Evolutionary conservation across 202 grass and related monocot species (phyloP).

Genomic region (Carex sylvatica): DNA sequence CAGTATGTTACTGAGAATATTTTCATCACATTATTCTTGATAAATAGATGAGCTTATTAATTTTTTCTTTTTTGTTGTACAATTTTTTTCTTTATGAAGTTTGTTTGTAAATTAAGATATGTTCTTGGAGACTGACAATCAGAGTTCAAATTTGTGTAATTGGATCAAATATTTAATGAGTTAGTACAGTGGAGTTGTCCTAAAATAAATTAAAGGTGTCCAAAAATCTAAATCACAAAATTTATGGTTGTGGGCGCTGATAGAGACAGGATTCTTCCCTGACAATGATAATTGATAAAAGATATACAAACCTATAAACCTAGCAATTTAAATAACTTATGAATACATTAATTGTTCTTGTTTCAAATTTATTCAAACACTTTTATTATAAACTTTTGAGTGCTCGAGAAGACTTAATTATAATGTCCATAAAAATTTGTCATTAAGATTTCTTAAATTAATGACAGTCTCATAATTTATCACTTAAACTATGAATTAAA

Average conservation of each 20-base stretch:
- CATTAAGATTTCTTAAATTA: background rate
- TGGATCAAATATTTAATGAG: background rate
- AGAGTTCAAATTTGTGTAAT: background rate
- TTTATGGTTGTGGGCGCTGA: background rate
- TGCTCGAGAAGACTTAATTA: too few species aligned
- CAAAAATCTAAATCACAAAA: background rate
- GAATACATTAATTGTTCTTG: background rate
- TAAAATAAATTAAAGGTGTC: background rate
- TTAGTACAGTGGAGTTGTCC: background rate
- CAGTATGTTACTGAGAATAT: conserved; percentile 4
- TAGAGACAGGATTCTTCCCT: conserved; percentile 6
- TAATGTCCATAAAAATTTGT: background rate
- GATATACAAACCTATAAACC: background rate
- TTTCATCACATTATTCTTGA: background rate
- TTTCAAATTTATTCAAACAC: too few species aligned
- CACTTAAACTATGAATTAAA: background rate
- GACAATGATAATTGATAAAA: conserved; percentile 8
- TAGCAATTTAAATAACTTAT: background rate
- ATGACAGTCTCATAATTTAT: background rate
- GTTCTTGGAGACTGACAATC: background rate
- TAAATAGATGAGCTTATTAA: background rate
- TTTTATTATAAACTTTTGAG: too few species aligned
- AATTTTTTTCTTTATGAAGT: background rate
- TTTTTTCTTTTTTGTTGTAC: background rate
- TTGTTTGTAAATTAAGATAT: conserved; percentile 11